Conservation (phyloP, 192 early-diverging fungal genomes). For the Spinellus fusiger region DNA sequence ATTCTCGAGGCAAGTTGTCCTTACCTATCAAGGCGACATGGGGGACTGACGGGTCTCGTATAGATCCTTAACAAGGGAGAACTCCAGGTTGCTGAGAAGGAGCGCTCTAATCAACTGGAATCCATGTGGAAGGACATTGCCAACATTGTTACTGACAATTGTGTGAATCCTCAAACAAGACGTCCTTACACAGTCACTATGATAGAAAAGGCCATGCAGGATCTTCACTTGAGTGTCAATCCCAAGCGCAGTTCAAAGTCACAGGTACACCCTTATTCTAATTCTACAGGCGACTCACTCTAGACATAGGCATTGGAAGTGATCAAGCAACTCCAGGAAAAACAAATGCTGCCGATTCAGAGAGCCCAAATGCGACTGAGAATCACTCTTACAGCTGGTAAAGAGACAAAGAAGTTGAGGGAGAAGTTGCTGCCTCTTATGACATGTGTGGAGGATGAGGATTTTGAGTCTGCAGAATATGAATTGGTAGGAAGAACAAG, state of each 20-base stretch:
- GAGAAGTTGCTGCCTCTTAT: constrained; percentile 63
- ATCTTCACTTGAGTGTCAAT: constrained; percentile 89
- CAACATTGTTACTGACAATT: constrained; percentile 91
- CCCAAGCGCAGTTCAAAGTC: constrained; percentile 85
- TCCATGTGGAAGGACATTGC: constrained; percentile 88
- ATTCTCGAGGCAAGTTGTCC: constrained; percentile 47
- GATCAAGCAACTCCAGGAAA: constrained; percentile 88
- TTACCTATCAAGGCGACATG: too few species aligned
- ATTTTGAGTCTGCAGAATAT: constrained; percentile 72
- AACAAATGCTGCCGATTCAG: constrained; percentile 83
- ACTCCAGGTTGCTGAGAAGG: constrained; percentile 94
- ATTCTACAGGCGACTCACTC: too few species aligned
- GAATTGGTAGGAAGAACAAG: constrained; percentile 60
- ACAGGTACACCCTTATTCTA: constrained; percentile 41
- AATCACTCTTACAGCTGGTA: constrained; percentile 64
- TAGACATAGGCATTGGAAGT: constrained; percentile 92
- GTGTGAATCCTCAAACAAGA: constrained; percentile 92
- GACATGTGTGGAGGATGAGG: constrained; percentile 68
- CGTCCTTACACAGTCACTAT: constrained; percentile 94
- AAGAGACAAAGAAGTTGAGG: constrained; percentile 85
- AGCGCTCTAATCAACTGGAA: constrained; percentile 81
- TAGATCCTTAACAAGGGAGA: constrained; percentile 95
- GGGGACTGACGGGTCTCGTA: too few species aligned
- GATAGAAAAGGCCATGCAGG: constrained; percentile 97
- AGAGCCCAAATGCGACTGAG: constrained; percentile 91